A percentile compares a stretch with the other conserved stretches of the same genome.
Conservation (phyloP, 2,329 filamentous ascomycete species). For the Rachicladosporium sp. region DNA sequence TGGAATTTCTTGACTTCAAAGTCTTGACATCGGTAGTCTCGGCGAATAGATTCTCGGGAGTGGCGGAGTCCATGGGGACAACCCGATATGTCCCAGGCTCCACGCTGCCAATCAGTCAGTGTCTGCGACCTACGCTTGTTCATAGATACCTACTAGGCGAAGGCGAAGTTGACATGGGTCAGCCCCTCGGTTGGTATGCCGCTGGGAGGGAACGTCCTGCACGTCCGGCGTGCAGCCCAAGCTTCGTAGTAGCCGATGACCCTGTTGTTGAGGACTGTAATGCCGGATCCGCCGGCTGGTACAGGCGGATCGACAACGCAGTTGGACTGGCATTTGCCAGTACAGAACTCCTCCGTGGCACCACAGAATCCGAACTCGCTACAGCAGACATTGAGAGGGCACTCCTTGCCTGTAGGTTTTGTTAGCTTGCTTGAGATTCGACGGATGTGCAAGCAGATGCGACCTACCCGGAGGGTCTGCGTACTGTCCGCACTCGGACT, state of each 20-base stretch:
- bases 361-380: slow-evolving; percentile 9
- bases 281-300: no score
- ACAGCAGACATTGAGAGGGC: slow-evolving; percentile 14
- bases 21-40: slow-evolving; percentile 2
- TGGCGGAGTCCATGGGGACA: not conserved
- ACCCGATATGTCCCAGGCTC: not conserved
- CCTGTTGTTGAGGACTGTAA: no score
- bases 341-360: slow-evolving; percentile 9
- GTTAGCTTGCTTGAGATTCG: no score
- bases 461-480: no score
- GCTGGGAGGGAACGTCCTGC: slow-evolving; percentile 4
- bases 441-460: no score
- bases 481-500: no score
- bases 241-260: slow-evolving; percentile 12
- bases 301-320: not conserved
- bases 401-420: slow-evolving; percentile 1
- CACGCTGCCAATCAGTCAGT: not conserved
- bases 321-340: slow-evolving; percentile 5
- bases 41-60: not conserved
- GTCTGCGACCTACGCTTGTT: no score
- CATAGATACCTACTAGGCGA: slow-evolving; percentile 6
- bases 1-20: slow-evolving; percentile 23
- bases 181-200: slow-evolving; percentile 4
- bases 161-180: slow-evolving; percentile 15
- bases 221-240: slow-evolving; percentile 7